These are phyloP conservation scores for Penicillium longicatenatum DNA, from an alignment of 495 filamentous ascomycete genomes.

Conservation along the genomic window DNA sequence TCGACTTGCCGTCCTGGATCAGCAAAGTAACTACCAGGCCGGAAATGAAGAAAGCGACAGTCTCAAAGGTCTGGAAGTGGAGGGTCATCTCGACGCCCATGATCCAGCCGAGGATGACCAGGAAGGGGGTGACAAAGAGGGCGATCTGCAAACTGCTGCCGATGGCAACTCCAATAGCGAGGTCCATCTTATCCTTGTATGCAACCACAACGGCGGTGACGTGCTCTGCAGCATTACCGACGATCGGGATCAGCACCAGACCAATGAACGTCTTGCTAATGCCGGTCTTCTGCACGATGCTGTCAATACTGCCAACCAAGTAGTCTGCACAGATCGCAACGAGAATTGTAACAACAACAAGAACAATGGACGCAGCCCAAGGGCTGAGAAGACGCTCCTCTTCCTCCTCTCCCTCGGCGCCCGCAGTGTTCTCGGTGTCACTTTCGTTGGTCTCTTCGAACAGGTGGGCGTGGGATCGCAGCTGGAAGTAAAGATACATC, in stretches of 20 bases:
- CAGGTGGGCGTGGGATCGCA: constrained; percentile 74
- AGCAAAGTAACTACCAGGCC: constrained; percentile 91
- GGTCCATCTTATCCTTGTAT: constrained; percentile 95
- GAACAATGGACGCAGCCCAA: constrained; percentile 67
- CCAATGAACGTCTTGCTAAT: constrained; percentile 98
- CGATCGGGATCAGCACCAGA: constrained; percentile 92
- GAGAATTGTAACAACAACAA: constrained; percentile 75
- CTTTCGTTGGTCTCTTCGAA: constrained; percentile 68
- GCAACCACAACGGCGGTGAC: constrained; percentile 93
- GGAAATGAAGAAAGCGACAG: constrained; percentile 87
- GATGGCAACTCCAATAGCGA: constrained; percentile 92
- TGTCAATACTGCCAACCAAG: constrained; percentile 90
- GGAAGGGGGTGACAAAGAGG: constrained; percentile 84
- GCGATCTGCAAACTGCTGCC: constrained; percentile 95
- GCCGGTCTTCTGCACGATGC: constrained; percentile 75
- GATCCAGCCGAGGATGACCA: constrained; percentile 93
- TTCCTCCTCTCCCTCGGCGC: constrained; percentile 47
- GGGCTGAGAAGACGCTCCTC: constrained; percentile 67
- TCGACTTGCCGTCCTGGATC: constrained; percentile 91
- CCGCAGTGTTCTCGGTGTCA: constrained; percentile 37
- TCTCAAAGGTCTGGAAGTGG: constrained; percentile 92
- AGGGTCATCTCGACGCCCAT: constrained; percentile 83
- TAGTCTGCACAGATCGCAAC: constrained; percentile 95
- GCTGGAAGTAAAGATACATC: constrained; percentile 89
- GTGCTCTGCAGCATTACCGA: constrained; percentile 97